Conservation (phyloP, 2,329 filamentous ascomycete species). For the Trichoderma sp. region DNA sequence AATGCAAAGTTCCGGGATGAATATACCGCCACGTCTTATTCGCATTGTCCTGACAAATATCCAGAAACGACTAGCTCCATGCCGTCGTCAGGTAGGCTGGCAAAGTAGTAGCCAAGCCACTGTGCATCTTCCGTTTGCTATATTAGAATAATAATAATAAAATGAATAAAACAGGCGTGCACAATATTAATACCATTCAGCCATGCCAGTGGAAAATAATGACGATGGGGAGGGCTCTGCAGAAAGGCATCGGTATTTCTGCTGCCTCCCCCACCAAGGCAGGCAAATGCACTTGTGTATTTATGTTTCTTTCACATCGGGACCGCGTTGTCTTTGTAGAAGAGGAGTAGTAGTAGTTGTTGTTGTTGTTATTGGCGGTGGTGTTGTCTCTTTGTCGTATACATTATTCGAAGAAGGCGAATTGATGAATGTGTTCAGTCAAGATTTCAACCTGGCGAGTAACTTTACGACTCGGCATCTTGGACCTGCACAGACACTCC, state of each 20-base stretch:
- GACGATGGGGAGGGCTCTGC: not conserved
- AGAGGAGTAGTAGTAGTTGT: not conserved
- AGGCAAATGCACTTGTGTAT: not conserved
- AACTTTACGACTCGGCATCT: slow-evolving; percentile 32
- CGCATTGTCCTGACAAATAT: slow-evolving; percentile 19
- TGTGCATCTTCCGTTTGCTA: not conserved
- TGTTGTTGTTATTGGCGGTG: not conserved
- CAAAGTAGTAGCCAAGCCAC: not conserved
- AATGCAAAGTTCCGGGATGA: not conserved
- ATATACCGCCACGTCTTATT: not conserved
- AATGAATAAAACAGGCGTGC: not conserved
- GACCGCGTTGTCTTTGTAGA: not conserved
- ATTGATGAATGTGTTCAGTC: not conserved
- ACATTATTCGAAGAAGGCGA: slow-evolving; percentile 6
- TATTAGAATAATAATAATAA: slow-evolving; percentile 12
- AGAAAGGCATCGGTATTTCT: not conserved
- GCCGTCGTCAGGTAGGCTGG: not conserved
- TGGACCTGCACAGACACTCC: slow-evolving; percentile 27
- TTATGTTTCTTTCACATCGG: slow-evolving; percentile 4
- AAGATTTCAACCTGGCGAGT: not conserved
- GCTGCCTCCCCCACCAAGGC: not conserved
- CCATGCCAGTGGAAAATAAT: not conserved
- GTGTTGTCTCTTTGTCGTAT: slow-evolving; percentile 3
- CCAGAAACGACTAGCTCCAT: slow-evolving; percentile 18
- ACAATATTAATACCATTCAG: slow-evolving; percentile 4